A percentile compares a stretch with the other conserved stretches of the same genome.
phyloP scores from a whole-genome alignment of 2,329 filamentous ascomycete species.

The Aspergillus versicolor region DNA sequence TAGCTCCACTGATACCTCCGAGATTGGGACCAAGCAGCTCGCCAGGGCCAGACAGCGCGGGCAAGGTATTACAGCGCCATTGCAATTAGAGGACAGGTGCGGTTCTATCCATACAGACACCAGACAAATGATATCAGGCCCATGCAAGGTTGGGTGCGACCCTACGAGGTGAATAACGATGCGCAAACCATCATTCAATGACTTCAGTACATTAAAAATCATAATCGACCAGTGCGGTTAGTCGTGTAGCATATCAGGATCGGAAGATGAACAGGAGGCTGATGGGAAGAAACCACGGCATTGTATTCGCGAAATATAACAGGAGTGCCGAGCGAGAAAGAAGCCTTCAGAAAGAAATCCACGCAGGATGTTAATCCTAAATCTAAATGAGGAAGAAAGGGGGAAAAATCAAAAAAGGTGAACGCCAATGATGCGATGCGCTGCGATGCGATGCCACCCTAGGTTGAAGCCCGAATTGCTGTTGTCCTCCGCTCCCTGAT shows the following conservation, averaged over 20 bases:
- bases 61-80: no score
- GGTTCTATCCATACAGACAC: no score
- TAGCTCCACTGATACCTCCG: no score
- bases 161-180: background rate
- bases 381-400: constrained; percentile 13
- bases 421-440: constrained; percentile 28
- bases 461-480: background rate
- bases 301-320: background rate
- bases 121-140: no score
- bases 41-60: no score
- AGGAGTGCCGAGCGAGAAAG: background rate
- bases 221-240: background rate
- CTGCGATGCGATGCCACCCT: constrained; percentile 15
- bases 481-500: background rate
- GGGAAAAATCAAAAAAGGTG: background rate
- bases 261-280: background rate
- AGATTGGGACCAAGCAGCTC: no score
- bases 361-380: constrained; percentile 12
- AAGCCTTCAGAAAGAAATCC: constrained; percentile 5
- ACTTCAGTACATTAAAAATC: background rate
- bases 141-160: no score
- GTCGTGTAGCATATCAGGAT: background rate
- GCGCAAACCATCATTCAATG: background rate
- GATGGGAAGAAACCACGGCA: background rate
- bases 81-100: no score